phyloP scores from a whole-genome alignment of 106 monocot genomes.

The Acorus gramineus region DNA sequence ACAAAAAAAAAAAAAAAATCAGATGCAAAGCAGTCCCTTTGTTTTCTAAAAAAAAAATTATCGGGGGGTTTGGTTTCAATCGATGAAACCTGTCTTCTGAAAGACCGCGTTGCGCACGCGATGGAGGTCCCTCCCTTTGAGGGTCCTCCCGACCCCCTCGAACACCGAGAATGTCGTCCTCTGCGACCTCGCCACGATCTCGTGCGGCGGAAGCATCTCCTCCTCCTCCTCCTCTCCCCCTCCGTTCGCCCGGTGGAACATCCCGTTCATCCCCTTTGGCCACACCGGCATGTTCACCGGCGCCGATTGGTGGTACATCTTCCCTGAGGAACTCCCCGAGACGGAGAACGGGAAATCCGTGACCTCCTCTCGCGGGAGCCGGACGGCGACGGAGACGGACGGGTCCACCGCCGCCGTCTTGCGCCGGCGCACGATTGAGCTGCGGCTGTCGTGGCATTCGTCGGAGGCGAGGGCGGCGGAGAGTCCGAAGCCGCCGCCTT shows the following conservation, averaged over 20 bases:
- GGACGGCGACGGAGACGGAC: constrained; percentile 4
- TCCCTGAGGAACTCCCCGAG: too few species aligned
- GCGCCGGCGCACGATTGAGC: constrained; percentile 2
- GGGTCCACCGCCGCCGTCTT: too few species aligned
- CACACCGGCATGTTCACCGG: constrained; percentile 65
- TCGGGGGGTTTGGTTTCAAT: constrained; percentile 3
- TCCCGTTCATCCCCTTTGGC: constrained; percentile 12
- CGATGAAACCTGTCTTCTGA: constrained; percentile 65
- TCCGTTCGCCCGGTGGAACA: constrained; percentile 1
- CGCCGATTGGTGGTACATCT: constrained; percentile 20
- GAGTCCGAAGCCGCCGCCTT: constrained; percentile 32
- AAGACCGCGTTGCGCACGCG: constrained; percentile 69
- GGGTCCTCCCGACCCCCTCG: constrained; percentile 78
- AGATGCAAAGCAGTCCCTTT: too few species aligned
- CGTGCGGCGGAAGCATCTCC: constrained; percentile 78
- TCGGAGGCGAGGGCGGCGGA: constrained; percentile 32
- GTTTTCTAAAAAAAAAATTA: too few species aligned
- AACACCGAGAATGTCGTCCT: constrained; percentile 57
- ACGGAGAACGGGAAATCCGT: background rate
- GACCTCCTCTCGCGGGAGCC: constrained; percentile 15
- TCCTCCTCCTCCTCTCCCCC: constrained; percentile 34
- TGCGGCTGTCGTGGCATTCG: constrained; percentile 2
- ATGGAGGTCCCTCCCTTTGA: constrained; percentile 78
- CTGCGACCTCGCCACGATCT: constrained; percentile 67
- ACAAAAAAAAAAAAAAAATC: too few species aligned